Evolutionary conservation across 2,329 filamentous ascomycete genomes (phyloP).

Genomic region (Cladorrhinum sp.): DNA sequence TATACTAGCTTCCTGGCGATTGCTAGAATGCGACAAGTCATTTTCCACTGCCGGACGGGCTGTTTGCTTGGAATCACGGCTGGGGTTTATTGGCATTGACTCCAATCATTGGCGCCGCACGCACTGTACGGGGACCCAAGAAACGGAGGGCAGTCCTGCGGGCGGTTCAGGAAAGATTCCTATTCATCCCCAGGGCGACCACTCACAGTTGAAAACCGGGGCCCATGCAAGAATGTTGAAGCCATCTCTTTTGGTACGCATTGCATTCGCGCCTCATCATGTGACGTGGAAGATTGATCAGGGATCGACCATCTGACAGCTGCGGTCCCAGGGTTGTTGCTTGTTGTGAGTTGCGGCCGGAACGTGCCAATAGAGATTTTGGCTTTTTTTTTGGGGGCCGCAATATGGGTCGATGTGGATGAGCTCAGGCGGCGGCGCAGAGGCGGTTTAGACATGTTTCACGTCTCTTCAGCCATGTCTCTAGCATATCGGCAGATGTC

Average conservation of each 20-base stretch:
- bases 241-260: slow-evolving; percentile 12
- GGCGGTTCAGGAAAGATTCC: slow-evolving; percentile 21
- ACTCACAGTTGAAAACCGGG: slow-evolving; percentile 10
- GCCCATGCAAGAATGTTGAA: slow-evolving; percentile 1
- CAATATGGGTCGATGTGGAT: not conserved
- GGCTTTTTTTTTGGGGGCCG: not conserved
- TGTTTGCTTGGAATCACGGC: too few relatives aligned
- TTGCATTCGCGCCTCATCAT: slow-evolving; percentile 23
- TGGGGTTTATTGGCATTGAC: not conserved
- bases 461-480: slow-evolving; percentile 17
- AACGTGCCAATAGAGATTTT: slow-evolving; percentile 6
- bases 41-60: not conserved
- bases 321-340: slow-evolving; percentile 3
- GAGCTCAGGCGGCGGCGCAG: slow-evolving; percentile 5
- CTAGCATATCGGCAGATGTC: slow-evolving; percentile 6
- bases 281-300: slow-evolving; percentile 12
- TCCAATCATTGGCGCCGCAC: not conserved
- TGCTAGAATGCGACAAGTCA: not conserved
- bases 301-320: slow-evolving; percentile 7
- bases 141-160: slow-evolving; percentile 2
- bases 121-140: not conserved
- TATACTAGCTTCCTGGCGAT: slow-evolving; percentile 1
- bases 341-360: slow-evolving; percentile 12
- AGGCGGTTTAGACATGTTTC: slow-evolving; percentile 1
- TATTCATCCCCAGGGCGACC: slow-evolving; percentile 17